A percentile compares a stretch with the other conserved stretches of the same genome.
Evolutionary conservation across 805 yeast genomes (phyloP).

Genomic region (Komagataella phaffii): DNA sequence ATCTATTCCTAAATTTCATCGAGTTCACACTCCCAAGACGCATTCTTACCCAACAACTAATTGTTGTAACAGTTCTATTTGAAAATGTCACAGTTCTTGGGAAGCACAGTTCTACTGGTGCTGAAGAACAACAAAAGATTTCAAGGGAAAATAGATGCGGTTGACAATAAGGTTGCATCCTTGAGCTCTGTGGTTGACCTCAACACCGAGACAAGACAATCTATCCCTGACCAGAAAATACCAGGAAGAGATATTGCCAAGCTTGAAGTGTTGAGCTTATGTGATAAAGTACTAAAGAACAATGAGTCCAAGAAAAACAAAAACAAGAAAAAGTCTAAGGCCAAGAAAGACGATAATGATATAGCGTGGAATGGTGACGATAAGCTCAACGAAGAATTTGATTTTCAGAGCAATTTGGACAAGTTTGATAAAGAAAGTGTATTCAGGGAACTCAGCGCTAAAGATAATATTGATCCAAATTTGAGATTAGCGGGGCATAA

Average conservation of each 20-base stretch:
- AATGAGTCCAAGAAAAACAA: slow-evolving; percentile 11
- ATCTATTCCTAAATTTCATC: not conserved
- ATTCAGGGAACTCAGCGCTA: slow-evolving; percentile 58
- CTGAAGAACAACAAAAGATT: slow-evolving; percentile 8
- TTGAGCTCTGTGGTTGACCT: not conserved
- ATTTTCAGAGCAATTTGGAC: slow-evolving; percentile 69
- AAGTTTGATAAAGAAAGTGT: slow-evolving; percentile 74
- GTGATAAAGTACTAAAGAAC: slow-evolving; percentile 5
- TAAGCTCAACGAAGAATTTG: slow-evolving; percentile 53
- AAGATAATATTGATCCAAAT: slow-evolving; percentile 46
- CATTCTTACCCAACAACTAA: not conserved
- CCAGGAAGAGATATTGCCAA: not conserved
- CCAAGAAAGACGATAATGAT: slow-evolving; percentile 38
- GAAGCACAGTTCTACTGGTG: slow-evolving; percentile 3
- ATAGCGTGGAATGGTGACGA: slow-evolving; percentile 37
- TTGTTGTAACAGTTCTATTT: not conserved
- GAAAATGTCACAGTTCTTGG: slow-evolving; percentile 2
- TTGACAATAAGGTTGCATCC: not conserved
- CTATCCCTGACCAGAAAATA: not conserved
- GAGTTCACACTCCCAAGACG: not conserved
- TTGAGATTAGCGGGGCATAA: slow-evolving; percentile 69
- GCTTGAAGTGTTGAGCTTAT: slow-evolving; percentile 4
- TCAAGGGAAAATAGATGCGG: not conserved
- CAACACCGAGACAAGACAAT: not conserved
- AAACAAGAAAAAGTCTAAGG: slow-evolving; percentile 43